Percentiles rank a stretch among this genome's conserved stretches.
These are phyloP conservation scores for Epichloe sylvatica DNA, from an alignment of 2,329 filamentous ascomycete species.

Conservation along the genomic window DNA sequence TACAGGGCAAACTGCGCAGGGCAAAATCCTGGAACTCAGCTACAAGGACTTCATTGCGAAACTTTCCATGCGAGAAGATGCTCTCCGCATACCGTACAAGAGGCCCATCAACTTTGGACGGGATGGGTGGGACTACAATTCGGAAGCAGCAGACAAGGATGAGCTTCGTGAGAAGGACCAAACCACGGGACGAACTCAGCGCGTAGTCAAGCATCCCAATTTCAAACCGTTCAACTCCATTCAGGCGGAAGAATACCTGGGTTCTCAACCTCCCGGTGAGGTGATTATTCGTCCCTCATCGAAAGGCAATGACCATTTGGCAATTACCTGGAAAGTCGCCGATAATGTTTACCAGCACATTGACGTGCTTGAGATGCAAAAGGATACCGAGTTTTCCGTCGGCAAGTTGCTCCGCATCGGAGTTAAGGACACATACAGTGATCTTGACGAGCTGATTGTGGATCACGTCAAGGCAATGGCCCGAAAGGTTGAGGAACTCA, in stretches of 20 bases:
- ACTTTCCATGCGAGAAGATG: conserved; percentile 70
- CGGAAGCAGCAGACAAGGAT: conserved; percentile 71
- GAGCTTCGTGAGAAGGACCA: conserved; percentile 76
- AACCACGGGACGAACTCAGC: conserved; percentile 68
- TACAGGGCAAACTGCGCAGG: conserved; percentile 71
- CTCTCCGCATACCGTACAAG: conserved; percentile 58
- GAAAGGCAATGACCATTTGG: conserved; percentile 87
- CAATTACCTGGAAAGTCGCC: conserved; percentile 95
- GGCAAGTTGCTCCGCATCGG: conserved; percentile 74
- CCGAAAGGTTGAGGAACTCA: conserved; percentile 92
- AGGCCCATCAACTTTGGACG: conserved; percentile 56
- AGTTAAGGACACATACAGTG: conserved; percentile 81
- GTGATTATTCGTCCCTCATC: conserved; percentile 91
- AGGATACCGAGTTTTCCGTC: conserved; percentile 91
- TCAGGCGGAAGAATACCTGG: conserved; percentile 87
- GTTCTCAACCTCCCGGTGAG: conserved; percentile 72
- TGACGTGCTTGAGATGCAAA: conserved; percentile 90
- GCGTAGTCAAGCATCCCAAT: conserved; percentile 94
- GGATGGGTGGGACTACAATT: conserved; percentile 74
- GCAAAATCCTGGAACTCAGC: conserved; percentile 78
- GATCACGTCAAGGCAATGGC: conserved; percentile 97
- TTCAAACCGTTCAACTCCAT: conserved; percentile 87
- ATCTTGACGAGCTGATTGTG: conserved; percentile 94
- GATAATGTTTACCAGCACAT: conserved; percentile 96
- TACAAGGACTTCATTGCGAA: conserved; percentile 73